Conservation (phyloP, 2,329 filamentous ascomycete species). For the Curvularia hawaiiensis region DNA sequence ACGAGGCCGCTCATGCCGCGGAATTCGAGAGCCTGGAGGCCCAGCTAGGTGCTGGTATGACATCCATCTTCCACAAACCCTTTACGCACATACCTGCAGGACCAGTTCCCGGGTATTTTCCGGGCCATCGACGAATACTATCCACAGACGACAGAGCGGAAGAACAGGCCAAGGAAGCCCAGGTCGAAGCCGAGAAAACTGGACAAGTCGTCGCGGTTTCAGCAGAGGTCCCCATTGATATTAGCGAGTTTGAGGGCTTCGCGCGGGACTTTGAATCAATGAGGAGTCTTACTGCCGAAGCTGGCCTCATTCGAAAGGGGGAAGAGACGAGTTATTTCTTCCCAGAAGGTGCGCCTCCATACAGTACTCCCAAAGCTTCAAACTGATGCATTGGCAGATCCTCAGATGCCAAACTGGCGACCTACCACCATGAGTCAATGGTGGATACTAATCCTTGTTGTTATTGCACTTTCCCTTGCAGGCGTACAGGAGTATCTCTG, state of each 20-base stretch:
- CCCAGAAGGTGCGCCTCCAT: conserved; percentile 30
- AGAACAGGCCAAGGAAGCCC: conserved; percentile 42
- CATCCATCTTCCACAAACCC: conserved; percentile 41
- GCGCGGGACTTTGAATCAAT: conserved; percentile 38
- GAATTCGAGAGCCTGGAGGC: conserved; percentile 45
- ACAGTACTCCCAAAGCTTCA: neutral
- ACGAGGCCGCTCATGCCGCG: conserved; percentile 41
- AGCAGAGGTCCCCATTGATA: conserved; percentile 49
- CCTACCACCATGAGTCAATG: conserved; percentile 48
- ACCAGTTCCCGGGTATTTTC: conserved; percentile 16
- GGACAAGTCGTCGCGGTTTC: conserved; percentile 52
- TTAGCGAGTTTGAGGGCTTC: conserved; percentile 49
- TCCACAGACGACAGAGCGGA: conserved; percentile 26
- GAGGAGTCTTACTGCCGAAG: conserved; percentile 27
- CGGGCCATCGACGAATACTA: conserved; percentile 29
- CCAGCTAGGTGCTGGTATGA: conserved; percentile 46
- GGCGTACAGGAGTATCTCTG: conserved; percentile 47
- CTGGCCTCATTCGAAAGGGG: conserved; percentile 23
- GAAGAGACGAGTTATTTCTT: conserved; percentile 48
- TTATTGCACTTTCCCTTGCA: conserved; percentile 43
- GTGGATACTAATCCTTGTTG: conserved; percentile 41
- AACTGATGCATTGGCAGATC: conserved; percentile 30
- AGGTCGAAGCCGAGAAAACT: conserved; percentile 50
- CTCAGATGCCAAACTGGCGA: conserved; percentile 48
- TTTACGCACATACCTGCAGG: conserved; percentile 31